Conservation (phyloP, 441 rosid genomes). For the Brassica balearica region DNA sequence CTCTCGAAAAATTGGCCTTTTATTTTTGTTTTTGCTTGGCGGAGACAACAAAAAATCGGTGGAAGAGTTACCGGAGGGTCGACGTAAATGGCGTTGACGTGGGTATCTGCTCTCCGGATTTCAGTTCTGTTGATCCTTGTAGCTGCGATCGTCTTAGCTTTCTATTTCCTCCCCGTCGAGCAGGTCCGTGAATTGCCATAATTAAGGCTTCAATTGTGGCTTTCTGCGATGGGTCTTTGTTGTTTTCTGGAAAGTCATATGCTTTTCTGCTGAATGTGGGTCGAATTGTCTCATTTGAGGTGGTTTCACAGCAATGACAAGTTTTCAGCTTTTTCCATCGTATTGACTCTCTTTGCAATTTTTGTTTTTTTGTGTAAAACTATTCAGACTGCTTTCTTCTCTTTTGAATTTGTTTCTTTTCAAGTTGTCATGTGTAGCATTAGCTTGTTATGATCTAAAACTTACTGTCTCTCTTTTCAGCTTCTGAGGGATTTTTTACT, state of each 20-base stretch:
- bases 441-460: constrained; percentile 16
- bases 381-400: not conserved
- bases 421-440: not conserved
- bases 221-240: constrained; percentile 13
- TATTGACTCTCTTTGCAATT: no score
- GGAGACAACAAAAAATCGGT: constrained; percentile 51
- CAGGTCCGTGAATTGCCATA: constrained; percentile 52
- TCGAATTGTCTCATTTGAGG: not conserved
- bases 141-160: constrained; percentile 74
- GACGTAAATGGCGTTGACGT: constrained; percentile 81
- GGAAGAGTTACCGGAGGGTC: constrained; percentile 45
- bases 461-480: constrained; percentile 31
- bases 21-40: constrained; percentile 7
- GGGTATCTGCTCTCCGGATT: constrained; percentile 78
- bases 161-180: constrained; percentile 88
- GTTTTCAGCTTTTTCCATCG: not conserved
- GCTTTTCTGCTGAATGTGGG: constrained; percentile 16
- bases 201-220: constrained; percentile 13
- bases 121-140: constrained; percentile 67
- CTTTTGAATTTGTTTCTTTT: not conserved
- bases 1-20: not conserved
- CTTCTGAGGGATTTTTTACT: constrained; percentile 82
- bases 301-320: not conserved
- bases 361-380: not conserved
- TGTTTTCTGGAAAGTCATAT: constrained; percentile 18